Conservation (phyloP, 2,329 filamentous ascomycete species). For the Penicillium sp. region DNA sequence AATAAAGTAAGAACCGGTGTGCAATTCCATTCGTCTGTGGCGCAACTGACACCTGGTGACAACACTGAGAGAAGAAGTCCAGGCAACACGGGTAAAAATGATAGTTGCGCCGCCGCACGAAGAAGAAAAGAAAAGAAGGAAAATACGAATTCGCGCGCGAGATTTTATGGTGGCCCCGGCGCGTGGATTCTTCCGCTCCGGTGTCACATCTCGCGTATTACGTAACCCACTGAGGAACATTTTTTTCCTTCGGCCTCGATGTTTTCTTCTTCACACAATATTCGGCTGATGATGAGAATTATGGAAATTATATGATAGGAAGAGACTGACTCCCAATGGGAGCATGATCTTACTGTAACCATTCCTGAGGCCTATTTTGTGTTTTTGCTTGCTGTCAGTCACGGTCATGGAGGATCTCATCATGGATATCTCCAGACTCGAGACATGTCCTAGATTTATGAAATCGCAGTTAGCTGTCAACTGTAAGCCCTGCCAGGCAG, state of each 20-base stretch:
- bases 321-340: slow-evolving; percentile 45
- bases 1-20: slow-evolving; percentile 56
- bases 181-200: neutral
- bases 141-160: slow-evolving; percentile 4
- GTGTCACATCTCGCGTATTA: slow-evolving; percentile 7
- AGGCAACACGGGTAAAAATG: slow-evolving; percentile 76
- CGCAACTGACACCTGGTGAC: slow-evolving; percentile 70
- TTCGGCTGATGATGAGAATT: slow-evolving; percentile 44
- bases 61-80: slow-evolving; percentile 54
- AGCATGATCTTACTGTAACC: slow-evolving; percentile 40
- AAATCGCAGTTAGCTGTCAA: neutral
- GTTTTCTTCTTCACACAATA: slow-evolving; percentile 21
- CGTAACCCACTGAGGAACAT: slow-evolving; percentile 5
- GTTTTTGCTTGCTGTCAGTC: slow-evolving; percentile 4
- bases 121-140: slow-evolving; percentile 55
- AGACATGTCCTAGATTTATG: neutral
- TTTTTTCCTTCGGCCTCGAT: slow-evolving; percentile 12
- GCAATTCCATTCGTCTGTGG: slow-evolving; percentile 78
- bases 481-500: neutral
- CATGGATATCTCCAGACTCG: neutral
- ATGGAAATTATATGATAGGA: slow-evolving; percentile 45
- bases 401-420: neutral
- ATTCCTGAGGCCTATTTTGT: slow-evolving; percentile 38
- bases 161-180: slow-evolving; percentile 22
- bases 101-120: slow-evolving; percentile 75